These are phyloP conservation scores for Lachancea fermentati DNA, from an alignment of 805 yeast genomes.

Conservation along the genomic window DNA sequence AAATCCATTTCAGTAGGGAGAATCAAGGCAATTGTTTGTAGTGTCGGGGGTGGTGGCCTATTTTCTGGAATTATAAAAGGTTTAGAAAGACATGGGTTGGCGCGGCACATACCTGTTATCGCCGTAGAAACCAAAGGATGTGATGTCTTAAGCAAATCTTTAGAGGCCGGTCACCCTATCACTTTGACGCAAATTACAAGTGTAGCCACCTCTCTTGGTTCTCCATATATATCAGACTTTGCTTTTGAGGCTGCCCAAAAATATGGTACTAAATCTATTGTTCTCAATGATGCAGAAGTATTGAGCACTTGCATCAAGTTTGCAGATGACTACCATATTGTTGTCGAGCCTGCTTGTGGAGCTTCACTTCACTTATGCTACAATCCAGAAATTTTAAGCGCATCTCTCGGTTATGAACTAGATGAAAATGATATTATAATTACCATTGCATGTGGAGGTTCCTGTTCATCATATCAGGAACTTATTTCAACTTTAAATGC, in stretches of 20 bases:
- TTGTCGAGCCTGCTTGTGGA: conserved; percentile 72
- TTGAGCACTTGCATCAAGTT: conserved; percentile 46
- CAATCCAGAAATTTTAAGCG: conserved; percentile 21
- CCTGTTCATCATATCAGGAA: conserved; percentile 22
- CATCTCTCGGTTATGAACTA: conserved; percentile 20
- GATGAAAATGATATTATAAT: conserved; percentile 41
- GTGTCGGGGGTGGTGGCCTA: conserved; percentile 57
- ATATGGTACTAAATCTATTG: conserved; percentile 38
- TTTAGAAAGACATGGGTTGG: conserved; percentile 31
- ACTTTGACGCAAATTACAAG: conserved; percentile 43
- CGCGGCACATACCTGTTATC: conserved; percentile 36
- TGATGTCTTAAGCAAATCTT: conserved; percentile 49
- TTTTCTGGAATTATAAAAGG: conserved; percentile 49
- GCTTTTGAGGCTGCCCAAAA: conserved; percentile 41
- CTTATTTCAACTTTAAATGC: background rate
- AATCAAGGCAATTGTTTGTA: conserved; percentile 45
- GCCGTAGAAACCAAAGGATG: conserved; percentile 59
- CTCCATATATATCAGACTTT: conserved; percentile 48
- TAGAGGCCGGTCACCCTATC: conserved; percentile 42
- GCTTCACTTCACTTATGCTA: conserved; percentile 56
- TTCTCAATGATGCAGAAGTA: conserved; percentile 52
- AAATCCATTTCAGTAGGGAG: conserved; percentile 19
- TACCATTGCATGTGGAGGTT: conserved; percentile 56
- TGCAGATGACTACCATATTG: conserved; percentile 44
- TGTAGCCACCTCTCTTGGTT: conserved; percentile 60